Evolutionary conservation across 208 protist genomes (phyloP), one percentile per base, ranked within the genome.

Genomic region (Porcisia deanei): DNA sequence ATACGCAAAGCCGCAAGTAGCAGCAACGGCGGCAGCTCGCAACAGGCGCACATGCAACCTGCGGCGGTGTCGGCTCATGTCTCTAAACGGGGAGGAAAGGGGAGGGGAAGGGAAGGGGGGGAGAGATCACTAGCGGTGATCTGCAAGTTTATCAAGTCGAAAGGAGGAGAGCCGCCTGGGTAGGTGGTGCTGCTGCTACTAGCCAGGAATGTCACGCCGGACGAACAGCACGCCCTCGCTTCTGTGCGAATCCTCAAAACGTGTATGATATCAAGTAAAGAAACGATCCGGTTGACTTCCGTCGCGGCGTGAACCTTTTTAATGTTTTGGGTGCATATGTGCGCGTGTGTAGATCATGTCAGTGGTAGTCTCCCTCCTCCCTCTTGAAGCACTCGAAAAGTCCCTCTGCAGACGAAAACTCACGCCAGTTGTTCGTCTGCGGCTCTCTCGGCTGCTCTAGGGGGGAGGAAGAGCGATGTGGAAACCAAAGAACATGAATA

Each of bases 11-110:
- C 71, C 76, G 4, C 68, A 71, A 3, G 41, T 63, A 39, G 75
- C 69, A 9, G 57, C 78, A 1, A 77, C 72, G 43, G 49, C 77
- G 9, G 55, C 76, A 22, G 82, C 77, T n/a, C 86, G 86, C 7
- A 86, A 45, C 2, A 79, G 57, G 67, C 78, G 78, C 45, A 78
- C 73, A 30, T 72, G 78, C 14, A 94, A 75, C 43, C 82, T 81
- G 14, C 88, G 84, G 22, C 81, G 76, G 14, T 49, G 64, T 41
- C 87, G 79, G n/a, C 85, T 75, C 86, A 94, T 92, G 37, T 52
- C 55, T 34, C 49, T 43, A 45, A 67, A 45, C 14, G 63, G 22
- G 52, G 45, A 18, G 20, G 12, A 22, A 22, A 77, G 30, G 47
- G 52, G 4, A 67, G 39, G 25, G 63, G 22, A 63, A 57, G 12